Evolutionary conservation across 1,284 basidiomycete genomes (phyloP), one percentile per base, ranked within the genome.

Genomic region (Tilletia setariae): DNA sequence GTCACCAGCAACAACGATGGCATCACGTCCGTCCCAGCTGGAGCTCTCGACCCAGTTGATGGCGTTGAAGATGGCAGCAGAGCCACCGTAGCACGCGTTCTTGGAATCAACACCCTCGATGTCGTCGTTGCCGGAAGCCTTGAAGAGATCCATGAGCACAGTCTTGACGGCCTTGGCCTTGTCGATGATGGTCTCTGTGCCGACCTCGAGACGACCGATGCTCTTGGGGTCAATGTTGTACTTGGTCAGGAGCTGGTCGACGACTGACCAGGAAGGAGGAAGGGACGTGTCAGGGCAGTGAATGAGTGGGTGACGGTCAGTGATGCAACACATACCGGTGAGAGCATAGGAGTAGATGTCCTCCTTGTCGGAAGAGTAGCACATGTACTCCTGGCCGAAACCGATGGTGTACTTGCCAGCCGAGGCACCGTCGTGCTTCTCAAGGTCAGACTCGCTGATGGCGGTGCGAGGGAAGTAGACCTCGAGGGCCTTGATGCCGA

Each of bases 121-220:
- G 83, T 99, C 95, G 79, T 89, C 89, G 89, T 99, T 98, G 74
- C 93, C 95, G 44, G 90, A 88, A 68, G 87, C 87, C 59, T 90
- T 89, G 82, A 99, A 99, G 77, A 98, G 90, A 85, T 97, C 92
- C 95, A 99, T 98, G 73, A 99, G 88, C 69, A 93, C 90, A 2
- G 96, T 98, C 86, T 99, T 99, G 85, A 94, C 94, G 32, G 95
- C 93, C 86, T 99, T 99, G 72, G 94, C 95, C 86, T 98, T 98
- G 89, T 99, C 95, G 79, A 99, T 97, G 85, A 98, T 92, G 66
- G 96, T 98, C 85, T 98, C 96, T 40, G 96, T 98, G 70, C 95
- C 95, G 76, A 98, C 94, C 76, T 98, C 95, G 70, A 98, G 89
- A 76, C 95, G 93, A 70, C 95, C 95, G 83, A 99, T 95, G 68